Evolutionary conservation across 352 stramenopile species (phyloP), one percentile per base, ranked within the genome.

Genomic region (Phytophthora litchii): DNA sequence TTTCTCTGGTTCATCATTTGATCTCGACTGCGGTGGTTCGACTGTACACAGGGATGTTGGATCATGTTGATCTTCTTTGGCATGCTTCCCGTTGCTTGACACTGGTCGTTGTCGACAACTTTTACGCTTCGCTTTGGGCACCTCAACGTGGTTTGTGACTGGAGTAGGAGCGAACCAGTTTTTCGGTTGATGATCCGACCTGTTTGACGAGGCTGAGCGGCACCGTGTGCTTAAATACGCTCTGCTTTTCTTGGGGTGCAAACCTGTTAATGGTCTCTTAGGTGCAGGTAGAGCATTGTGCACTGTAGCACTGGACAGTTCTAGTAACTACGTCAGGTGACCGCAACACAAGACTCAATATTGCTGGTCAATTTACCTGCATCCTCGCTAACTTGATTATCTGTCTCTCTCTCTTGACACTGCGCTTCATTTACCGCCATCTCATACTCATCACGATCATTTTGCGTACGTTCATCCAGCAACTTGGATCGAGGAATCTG

Each of bases 131-230:
- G 17, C 6, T 34, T 64, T 59, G 17, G 46, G 20, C 1, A 29
- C 10, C 13, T 16, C 41, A 13, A 47, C 54, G 2, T 8, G 23
- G 5, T 1, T 16, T 16, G 8, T 19, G 29, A 47, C 14, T 23
- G 29, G 4, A 10, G 64, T 55, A 16, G 64, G 58, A 54, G 21
- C 35, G 11, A 72, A 72, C 64, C 64, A 72, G 46, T 72, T 64
- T 31, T 54, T 72, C 0, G 59, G 42, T 5, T 63, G 58, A 5
- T 38, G 36, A 53, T 61, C 55, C 2, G 54, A 31, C 5, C 42
- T 35, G 27, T 42, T 60, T n/a, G 40, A 38, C 8, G 46, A 51
- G 8, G 64, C 52, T 19, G 64, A 69, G 13, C 36, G 38, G 16
- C 57, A 68, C 2, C 64, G 44, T 9, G 19, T 14, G 5, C 32